Base-by-base conservation (phyloP, 2,329 filamentous ascomycete genomes). In the Xylariaceae sp. region DNA sequence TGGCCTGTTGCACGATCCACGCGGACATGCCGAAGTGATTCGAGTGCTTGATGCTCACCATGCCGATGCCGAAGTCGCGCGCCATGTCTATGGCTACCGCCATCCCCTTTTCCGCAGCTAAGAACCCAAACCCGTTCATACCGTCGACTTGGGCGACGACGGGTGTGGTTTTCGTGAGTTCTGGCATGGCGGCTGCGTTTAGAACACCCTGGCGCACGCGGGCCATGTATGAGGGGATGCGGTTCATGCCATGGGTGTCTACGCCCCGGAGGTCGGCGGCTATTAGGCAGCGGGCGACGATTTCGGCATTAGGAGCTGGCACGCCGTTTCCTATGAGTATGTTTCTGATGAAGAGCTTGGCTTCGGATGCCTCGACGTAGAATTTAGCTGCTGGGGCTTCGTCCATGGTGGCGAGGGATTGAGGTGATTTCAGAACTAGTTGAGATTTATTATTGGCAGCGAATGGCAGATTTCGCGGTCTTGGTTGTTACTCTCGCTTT, bases 11-110 rank as follows among this genome's bases (percentile, higher is more conserved):
- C 8, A 91, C 87, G 0, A 91, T 67, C 86, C 88, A 92, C 0
- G 89, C 88, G 3, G 80, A 80, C 88, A 94, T 94, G 51, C 89
- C 89, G 64, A 88, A 91, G 69, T 92, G 88, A 64, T 92, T 92
- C 41, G 84, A 88, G 70, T 87, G 85, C 69, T 85, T 87, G 65
- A 92, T 76, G 55, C 80, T 83, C 0, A 86, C 86, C 80, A 94
- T 84, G 30, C 88, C 89, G 59, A 92, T 88, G 9, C 88, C 88
- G 63, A 78, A 83, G 1, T 72, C 68, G 29, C 74, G 71, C 0
- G 88, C 88, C 71, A 87, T 84, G 7, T 80, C 76, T 45, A 91
- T 82, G 0, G 88, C 88, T 0, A 77, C 76, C 0, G 70, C 68
- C 84, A 92, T 91, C 30, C 80, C 88, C 52, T 71, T 64, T 45